Base-by-base conservation (phyloP, 1,284 basidiomycete genomes). In the Trichosporon sp. region DNA sequence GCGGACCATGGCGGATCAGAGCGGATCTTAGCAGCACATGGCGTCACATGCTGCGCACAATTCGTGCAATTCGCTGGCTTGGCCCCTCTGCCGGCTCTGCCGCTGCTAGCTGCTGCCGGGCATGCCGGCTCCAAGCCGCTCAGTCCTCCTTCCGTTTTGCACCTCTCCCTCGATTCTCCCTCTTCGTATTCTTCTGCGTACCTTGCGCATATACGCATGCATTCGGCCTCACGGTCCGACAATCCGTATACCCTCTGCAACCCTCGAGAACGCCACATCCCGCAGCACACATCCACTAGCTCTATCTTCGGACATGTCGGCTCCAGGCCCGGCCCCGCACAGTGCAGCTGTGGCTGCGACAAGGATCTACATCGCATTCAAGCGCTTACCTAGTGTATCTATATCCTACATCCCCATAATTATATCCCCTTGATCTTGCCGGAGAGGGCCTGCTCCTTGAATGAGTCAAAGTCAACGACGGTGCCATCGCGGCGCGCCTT, bases 401-500 rank as follows among this genome's bases (percentile, higher is more conserved):
- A 65, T 35, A 65, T 40, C 38, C 38, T 40, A 40, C 38, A 40
- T 40, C 38, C 38, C 8, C 38, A 40, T 37, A 10, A 12, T 40
- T 38, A 65, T 35, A 65, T 65, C 59, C 59, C 59, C 16, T 8
- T 35, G 10, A 63, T 35, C 59, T 63, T 67, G 21, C 66, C 67
- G 1, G 35, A 65, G 19, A 77, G 21, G 1, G 73, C 73, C 8
- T 66, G 66, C 35, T 46, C 31, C 73, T 79, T 77, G 73, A 82
- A 85, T 63, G 77, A 69, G 10, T 72, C 78, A 69, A 82, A 83
- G 67, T 92, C 87, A 1, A 94, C 87, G 4, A 93, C 89, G 10
- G 78, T 84, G 11, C 90, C 90, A 74, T 90, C 88, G 70, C 81
- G 86, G 73, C 92, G 86, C 74, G 91, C 91, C 75, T 88, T 86